Evolutionary conservation across 495 filamentous ascomycete genomes (phyloP).

Genomic region (Penicillium malachiteum): DNA sequence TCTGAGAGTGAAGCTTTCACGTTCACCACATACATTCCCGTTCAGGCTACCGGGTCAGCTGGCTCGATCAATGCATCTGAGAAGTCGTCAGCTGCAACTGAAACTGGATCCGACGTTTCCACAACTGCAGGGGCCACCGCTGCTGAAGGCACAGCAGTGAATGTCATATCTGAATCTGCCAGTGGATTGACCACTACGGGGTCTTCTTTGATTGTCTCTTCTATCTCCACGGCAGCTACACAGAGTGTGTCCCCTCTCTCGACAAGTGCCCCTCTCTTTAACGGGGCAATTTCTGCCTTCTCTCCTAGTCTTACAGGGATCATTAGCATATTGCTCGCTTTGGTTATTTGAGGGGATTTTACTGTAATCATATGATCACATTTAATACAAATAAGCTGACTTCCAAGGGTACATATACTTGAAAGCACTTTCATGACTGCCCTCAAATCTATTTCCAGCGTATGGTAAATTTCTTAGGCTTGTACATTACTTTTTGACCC

Average conservation of each 20-base stretch:
- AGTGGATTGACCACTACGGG: background rate
- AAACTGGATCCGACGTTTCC: background rate
- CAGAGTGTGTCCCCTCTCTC: background rate
- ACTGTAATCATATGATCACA: no score
- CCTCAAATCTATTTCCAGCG: no score
- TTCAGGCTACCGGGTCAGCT: no score
- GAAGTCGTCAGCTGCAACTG: background rate
- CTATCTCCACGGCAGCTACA: background rate
- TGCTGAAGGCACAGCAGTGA: background rate
- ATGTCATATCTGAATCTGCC: background rate
- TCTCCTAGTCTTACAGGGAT: background rate
- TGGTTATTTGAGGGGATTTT: conserved; percentile 3
- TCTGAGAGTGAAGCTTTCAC: no score
- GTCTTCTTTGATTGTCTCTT: background rate
- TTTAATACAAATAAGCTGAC: no score
- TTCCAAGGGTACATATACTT: no score
- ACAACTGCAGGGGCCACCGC: background rate
- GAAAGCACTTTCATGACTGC: no score
- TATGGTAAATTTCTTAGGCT: no score
- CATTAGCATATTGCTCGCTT: conserved; percentile 6
- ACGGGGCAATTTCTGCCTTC: background rate
- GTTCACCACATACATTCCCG: no score
- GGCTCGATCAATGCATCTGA: no score
- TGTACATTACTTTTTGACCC: no score
- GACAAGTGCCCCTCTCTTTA: background rate